A percentile compares a stretch with the other conserved stretches of the same genome.
phyloP scores from a whole-genome alignment of 352 stramenopile species.

The Phytopythium chamaehyphon region DNA sequence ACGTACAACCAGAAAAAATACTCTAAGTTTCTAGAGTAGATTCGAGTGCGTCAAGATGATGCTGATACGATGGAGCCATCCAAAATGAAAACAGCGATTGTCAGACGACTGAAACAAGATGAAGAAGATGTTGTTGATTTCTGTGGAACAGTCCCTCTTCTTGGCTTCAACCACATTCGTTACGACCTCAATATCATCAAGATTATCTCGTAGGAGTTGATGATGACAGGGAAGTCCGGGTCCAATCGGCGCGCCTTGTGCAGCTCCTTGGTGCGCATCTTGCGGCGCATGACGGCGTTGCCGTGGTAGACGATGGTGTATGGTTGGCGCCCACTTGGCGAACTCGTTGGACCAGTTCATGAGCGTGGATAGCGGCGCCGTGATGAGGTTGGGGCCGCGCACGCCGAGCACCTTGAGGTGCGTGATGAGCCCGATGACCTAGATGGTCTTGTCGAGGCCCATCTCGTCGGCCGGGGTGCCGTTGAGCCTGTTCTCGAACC shows the following conservation, averaged over 20 bases:
- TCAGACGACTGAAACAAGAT: too few relatives aligned
- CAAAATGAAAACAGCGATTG: too few relatives aligned
- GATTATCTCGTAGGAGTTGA: conserved; percentile 89
- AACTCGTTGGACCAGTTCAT: conserved; percentile 97
- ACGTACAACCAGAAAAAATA: background rate
- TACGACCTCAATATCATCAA: conserved; percentile 43
- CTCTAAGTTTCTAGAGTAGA: background rate
- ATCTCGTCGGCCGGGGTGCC: conserved; percentile 89
- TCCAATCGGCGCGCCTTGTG: conserved; percentile 48
- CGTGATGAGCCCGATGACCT: conserved; percentile 92
- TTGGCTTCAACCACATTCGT: conserved; percentile 18
- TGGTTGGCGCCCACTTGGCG: conserved; percentile 66
- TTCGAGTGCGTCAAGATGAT: too few relatives aligned
- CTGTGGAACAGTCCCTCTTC: background rate
- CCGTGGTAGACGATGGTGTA: conserved; percentile 99
- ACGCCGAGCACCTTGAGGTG: conserved; percentile 90
- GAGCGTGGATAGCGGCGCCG: conserved; percentile 98
- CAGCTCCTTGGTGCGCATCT: conserved; percentile 47
- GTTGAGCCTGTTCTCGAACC: conserved; percentile 97
- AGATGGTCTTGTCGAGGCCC: conserved; percentile 90
- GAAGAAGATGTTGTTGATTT: too few relatives aligned
- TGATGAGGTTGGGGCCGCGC: conserved; percentile 95
- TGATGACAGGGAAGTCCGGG: conserved; percentile 77
- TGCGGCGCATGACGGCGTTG: conserved; percentile 38
- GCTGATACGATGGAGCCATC: too few relatives aligned